Evolutionary conservation across 129 eudicot species (phyloP), one percentile per base, ranked within the genome.

Genomic region (Flaveria bidentis): DNA sequence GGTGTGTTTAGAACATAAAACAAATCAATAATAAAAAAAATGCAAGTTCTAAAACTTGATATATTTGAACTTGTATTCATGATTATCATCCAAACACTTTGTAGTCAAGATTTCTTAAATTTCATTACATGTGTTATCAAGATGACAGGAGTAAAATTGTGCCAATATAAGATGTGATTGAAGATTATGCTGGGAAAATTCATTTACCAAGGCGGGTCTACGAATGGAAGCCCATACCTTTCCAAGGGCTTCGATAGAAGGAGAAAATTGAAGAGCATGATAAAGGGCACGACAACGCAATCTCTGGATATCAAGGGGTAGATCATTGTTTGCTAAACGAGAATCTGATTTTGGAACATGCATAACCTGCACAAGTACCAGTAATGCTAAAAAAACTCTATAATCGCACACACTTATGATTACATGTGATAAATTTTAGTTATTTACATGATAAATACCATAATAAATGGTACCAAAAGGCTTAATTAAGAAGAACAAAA

Each of bases 271-370:
- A 52, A 93, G 92, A 76, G 92, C 89, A 49, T 85, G 86, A 84
- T 90, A 93, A 66, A 93, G 84, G 60, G 98, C 89, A 83, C 98
- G 96, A 49, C 98, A 93, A 72, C 97, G 84, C 70, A 93, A 82
- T 84, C 98, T 80, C 87, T 93, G 98, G 69, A 90, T 87, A 86
- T 93, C 98, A 65, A 93, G 83, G 65, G 97, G 98, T 44, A 93
- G 86, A 78, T 88, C 97, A 87, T 93, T 93, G 82, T 93, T 93
- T 62, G 97, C 93, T 81, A 93, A 85, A 64, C 98, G 86, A 66
- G 98, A 91, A 85, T 93, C 98, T 71, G 98, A 93, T 81, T 93
- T 93, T 50, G 97, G 91, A 39, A 93, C 98, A 82, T 93, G 97
- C 79, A 93, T 84, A 60, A 90, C 91, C 98, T 93, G 88, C 78